Base-by-base conservation (phyloP, 2,329 filamentous ascomycete genomes). In the Diaporthe amygdali region DNA sequence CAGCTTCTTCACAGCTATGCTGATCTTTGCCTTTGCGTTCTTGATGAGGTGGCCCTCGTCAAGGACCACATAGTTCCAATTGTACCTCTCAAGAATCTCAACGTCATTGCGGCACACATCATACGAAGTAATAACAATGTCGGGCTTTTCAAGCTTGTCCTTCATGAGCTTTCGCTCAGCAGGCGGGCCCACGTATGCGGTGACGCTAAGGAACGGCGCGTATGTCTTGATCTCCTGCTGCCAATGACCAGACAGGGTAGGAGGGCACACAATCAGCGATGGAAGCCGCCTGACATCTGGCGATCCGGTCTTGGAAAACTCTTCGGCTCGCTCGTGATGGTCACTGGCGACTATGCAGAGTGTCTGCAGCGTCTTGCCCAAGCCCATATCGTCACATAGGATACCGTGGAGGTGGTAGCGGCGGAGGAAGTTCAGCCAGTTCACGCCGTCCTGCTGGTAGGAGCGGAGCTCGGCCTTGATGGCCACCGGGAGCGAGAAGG, bases 41-140 rank as follows among this genome's bases (percentile, higher is more conserved):
- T 99, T 99, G 87, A 99, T 99, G 74, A 99, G 84, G 84, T 99
- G 96, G 2, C 97, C 96, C 84, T 99, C 96, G 78, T 99, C 96
- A 9, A 99, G 89, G 5, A 99, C 95, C 70, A 96, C 93, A 79
- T 99, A 99, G 80, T 99, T 99, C 95, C 96, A 99, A 75, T 89
- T 96, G 78, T 96, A 90, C 68, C 94, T 90, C 55, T 90, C 89
- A 41, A 99, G 88, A 5, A 96, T 81, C 10, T 98, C 95, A n/a
- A 92, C 90, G 78, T 99, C 96, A 75, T 99, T 99, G 66, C 97
- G 92, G 79, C 96, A 98, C 63, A 99, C 96, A 80, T 99, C 97
- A 78, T 99, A 99, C 0, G 96, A 98, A 0, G 97, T 99, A 73
- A 99, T 94, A 61, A 99, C 95, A 71, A 99, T 92, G 78, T 99